Percentiles rank a stretch among this genome's conserved stretches.
Conservation (phyloP, 2,329 filamentous ascomycete genomes). For the Fonsecaea pedrosoi region DNA sequence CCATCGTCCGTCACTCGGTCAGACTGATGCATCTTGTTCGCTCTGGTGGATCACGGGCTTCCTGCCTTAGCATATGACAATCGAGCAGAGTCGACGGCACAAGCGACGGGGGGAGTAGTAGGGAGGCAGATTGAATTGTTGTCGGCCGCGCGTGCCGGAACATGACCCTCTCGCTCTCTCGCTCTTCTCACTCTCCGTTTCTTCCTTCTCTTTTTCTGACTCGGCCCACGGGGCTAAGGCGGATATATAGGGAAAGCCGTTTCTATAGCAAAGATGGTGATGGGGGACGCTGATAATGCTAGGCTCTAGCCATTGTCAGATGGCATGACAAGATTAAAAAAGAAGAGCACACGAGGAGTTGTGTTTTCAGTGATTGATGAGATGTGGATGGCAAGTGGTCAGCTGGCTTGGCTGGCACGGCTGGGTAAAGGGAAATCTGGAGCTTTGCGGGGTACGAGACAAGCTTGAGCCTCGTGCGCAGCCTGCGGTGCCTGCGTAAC, state of each 20-base stretch:
- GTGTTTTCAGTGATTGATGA: neutral
- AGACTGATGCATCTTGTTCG: conserved; percentile 4
- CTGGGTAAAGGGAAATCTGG: neutral
- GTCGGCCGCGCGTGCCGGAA: neutral
- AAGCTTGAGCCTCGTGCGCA: neutral
- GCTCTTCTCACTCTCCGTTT: neutral
- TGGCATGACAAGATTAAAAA: neutral
- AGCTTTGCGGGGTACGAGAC: neutral
- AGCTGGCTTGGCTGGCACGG: too few relatives aligned
- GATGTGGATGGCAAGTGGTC: neutral
- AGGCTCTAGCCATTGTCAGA: neutral
- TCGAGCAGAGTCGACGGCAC: conserved; percentile 5
- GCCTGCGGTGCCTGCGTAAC: neutral
- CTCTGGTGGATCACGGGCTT: conserved; percentile 16
- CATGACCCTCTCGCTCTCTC: neutral
- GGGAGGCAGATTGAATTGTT: conserved; percentile 10
- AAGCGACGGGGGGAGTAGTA: conserved; percentile 23
- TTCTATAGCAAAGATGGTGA: neutral
- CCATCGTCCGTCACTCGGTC: conserved; percentile 10
- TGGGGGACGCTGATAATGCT: neutral
- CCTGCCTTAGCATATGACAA: neutral
- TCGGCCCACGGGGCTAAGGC: conserved; percentile 5
- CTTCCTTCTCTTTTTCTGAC: neutral
- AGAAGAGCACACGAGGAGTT: too few relatives aligned
- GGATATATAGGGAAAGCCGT: neutral